Percentiles rank a stretch among this genome's conserved stretches.
phyloP scores from a whole-genome alignment of 1,139 yeast genomes.

The Saccharomyces hybrid region DNA sequence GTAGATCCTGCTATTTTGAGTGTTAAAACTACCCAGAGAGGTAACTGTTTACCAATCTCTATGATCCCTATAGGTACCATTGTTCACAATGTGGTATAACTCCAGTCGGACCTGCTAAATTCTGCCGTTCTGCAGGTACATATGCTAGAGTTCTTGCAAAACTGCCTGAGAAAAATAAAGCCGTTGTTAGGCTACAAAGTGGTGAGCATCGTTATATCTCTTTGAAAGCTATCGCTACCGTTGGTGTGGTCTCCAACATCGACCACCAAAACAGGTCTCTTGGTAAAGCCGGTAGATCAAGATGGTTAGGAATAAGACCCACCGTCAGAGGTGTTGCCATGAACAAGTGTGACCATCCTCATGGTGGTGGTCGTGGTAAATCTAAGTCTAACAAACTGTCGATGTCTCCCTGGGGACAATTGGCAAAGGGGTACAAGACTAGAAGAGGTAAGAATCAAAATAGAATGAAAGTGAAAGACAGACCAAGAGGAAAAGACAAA shows the following conservation, averaged over 20 bases:
- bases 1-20: slow-evolving; percentile 88
- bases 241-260: slow-evolving; percentile 90
- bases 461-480: slow-evolving; percentile 76
- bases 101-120: slow-evolving; percentile 74
- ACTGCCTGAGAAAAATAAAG: slow-evolving; percentile 60
- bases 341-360: slow-evolving; percentile 97
- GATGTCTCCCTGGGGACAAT: slow-evolving; percentile 93
- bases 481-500: slow-evolving; percentile 50
- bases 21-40: slow-evolving; percentile 81
- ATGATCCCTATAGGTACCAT: slow-evolving; percentile 93
- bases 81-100: slow-evolving; percentile 77
- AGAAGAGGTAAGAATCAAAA: slow-evolving; percentile 83
- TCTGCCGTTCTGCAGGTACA: slow-evolving; percentile 91
- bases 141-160: slow-evolving; percentile 85
- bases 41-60: slow-evolving; percentile 85
- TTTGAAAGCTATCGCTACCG: slow-evolving; percentile 82
- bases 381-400: slow-evolving; percentile 92
- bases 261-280: slow-evolving; percentile 84
- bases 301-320: slow-evolving; percentile 92
- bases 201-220: slow-evolving; percentile 93
- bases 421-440: slow-evolving; percentile 89
- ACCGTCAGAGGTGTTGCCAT: slow-evolving; percentile 96
- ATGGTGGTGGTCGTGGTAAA: slow-evolving; percentile 99
- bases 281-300: slow-evolving; percentile 96
- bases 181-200: slow-evolving; percentile 72